Percentiles rank a stretch among this genome's conserved stretches.
phyloP scores from a whole-genome alignment of 2,329 filamentous ascomycete genomes.

The Calonectria hawksworthii region DNA sequence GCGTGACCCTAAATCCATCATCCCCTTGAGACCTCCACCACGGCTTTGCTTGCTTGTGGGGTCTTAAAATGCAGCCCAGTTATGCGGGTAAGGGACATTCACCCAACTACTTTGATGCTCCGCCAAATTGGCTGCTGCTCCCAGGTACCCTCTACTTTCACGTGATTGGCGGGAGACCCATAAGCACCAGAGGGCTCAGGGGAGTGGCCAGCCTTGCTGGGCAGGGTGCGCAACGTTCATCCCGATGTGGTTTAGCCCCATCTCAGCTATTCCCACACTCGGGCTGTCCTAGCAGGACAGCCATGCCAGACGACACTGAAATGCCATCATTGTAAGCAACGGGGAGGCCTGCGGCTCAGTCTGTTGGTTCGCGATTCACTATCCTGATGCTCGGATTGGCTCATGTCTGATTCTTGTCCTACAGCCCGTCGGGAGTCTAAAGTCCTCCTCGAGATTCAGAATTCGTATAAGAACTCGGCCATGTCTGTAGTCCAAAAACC shows the following conservation, averaged over 20 bases:
- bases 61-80: too few species aligned
- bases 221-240: slow-evolving; percentile 1
- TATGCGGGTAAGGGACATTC: too few species aligned
- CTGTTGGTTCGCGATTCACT: not conserved
- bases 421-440: not conserved
- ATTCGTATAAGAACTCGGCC: slow-evolving; percentile 2
- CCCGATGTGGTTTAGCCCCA: slow-evolving; percentile 5
- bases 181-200: too few species aligned
- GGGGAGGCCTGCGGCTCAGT: not conserved
- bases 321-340: slow-evolving; percentile 3
- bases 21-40: too few species aligned
- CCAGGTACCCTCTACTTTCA: too few species aligned
- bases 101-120: too few species aligned
- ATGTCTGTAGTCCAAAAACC: not conserved
- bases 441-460: not conserved
- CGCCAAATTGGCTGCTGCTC: too few species aligned
- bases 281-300: not conserved
- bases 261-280: not conserved
- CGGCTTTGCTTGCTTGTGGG: too few species aligned
- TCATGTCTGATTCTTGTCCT: not conserved
- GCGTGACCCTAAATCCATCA: not conserved
- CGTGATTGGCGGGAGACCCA: too few species aligned
- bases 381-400: not conserved
- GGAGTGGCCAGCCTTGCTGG: not conserved
- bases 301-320: not conserved